phyloP scores from a whole-genome alignment of 2,329 filamentous ascomycete species.

The Mollisiaceae sp. region DNA sequence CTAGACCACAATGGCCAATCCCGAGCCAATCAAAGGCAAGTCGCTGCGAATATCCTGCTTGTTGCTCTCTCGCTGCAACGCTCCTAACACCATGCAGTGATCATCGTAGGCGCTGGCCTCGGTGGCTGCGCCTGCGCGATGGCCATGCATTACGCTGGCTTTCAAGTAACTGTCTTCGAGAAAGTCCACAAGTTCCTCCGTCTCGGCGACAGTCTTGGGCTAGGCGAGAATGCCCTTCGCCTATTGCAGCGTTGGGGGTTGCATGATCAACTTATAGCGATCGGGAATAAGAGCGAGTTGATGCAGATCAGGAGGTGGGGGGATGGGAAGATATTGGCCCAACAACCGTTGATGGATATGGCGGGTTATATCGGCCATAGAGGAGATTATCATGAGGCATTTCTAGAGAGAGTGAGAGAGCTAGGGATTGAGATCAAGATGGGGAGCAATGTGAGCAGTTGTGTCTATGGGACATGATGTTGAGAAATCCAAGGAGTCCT shows the following conservation, averaged over 20 bases:
- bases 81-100: constrained; percentile 42
- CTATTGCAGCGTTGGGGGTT: constrained; percentile 53
- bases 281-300: constrained; percentile 52
- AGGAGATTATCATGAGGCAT: constrained; percentile 51
- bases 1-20: not conserved
- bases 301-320: constrained; percentile 56
- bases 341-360: constrained; percentile 57
- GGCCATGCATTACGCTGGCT: constrained; percentile 53
- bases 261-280: constrained; percentile 47
- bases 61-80: not conserved
- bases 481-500: constrained; percentile 4
- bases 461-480: not conserved
- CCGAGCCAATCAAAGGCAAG: constrained; percentile 25
- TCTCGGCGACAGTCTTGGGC: constrained; percentile 52
- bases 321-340: constrained; percentile 52
- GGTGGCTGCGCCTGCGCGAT: constrained; percentile 55
- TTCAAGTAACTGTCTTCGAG: constrained; percentile 49
- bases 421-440: constrained; percentile 48
- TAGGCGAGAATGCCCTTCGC: constrained; percentile 54
- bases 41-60: not conserved
- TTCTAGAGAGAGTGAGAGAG: constrained; percentile 47
- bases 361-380: constrained; percentile 53
- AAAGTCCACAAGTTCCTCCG: constrained; percentile 50
- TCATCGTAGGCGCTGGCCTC: constrained; percentile 55
- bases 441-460: constrained; percentile 41